A percentile compares a stretch with the other conserved stretches of the same genome.
Evolutionary conservation across 1,139 yeast species (phyloP).

Genomic region (Debaryomycetaceae sp.): DNA sequence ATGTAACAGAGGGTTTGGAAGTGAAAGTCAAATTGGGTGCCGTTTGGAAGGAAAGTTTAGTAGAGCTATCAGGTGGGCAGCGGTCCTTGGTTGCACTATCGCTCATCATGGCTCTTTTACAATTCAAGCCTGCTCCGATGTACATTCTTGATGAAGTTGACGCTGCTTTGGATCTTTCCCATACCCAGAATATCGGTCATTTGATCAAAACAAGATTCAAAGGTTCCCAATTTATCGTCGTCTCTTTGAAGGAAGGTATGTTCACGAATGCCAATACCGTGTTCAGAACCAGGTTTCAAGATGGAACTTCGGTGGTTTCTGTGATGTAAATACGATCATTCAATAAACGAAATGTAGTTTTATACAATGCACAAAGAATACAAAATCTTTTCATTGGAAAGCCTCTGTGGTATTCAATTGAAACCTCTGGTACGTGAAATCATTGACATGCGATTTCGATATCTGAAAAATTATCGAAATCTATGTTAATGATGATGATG

Average conservation of each 20-base stretch:
- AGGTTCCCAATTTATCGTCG: conserved; percentile 95
- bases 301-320: conserved; percentile 91
- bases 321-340: conserved; percentile 30
- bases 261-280: conserved; percentile 95
- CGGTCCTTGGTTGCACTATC: conserved; percentile 90
- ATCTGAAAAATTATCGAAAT: too few relatives aligned
- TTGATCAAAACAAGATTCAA: conserved; percentile 90
- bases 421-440: too few relatives aligned
- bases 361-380: too few relatives aligned
- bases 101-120: conserved; percentile 82
- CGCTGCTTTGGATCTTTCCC: conserved; percentile 95
- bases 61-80: conserved; percentile 97
- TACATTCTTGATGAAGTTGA: conserved; percentile 96
- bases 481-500: too few relatives aligned
- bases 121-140: conserved; percentile 98
- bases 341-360: too few relatives aligned
- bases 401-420: too few relatives aligned
- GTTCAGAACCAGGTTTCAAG: conserved; percentile 90
- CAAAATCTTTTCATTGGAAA: too few relatives aligned
- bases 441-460: too few relatives aligned
- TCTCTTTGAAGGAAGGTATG: conserved; percentile 96
- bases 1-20: conserved; percentile 87
- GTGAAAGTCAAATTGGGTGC: conserved; percentile 87
- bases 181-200: conserved; percentile 96
- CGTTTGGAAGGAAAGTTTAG: conserved; percentile 94